Evolutionary conservation across 805 yeast genomes (phyloP), one percentile per base, ranked within the genome.

Genomic region (Candida succiphila): DNA sequence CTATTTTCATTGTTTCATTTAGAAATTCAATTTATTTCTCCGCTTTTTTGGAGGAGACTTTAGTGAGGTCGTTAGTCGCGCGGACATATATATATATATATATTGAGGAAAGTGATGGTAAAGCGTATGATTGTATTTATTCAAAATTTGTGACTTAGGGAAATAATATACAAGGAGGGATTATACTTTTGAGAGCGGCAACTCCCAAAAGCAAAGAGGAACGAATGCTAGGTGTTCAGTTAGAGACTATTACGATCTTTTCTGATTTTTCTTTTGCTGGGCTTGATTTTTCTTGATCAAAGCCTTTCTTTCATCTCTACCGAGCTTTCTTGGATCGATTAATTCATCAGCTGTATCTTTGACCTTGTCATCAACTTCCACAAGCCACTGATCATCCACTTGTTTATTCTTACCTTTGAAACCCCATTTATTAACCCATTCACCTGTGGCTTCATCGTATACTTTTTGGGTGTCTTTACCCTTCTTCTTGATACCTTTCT

Each of bases 401-500:
- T 76, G 74, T 63, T 92, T 89, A 61, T 92, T 92, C 60, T 76
- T 75, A 51, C 97, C 97, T 44, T 82, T 79, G 65, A 81, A 89
- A 39, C 99, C 99, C 98, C 98, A 92, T 60, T 87, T 89, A 48
- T 94, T 89, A 40, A 81, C 95, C 98, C 98, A 92, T 60, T 87
- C 88, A 33, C 89, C 88, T 21, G 73, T 62, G 22, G 72, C 92
- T 58, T 92, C 97, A 58, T 92, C 95, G 48, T 64, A 92, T 1
- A 84, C 86, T 72, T 79, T 66, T 62, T 85, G 92, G 30, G 95
- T 96, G 20, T 83, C 78, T 56, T 80, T 87, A 39, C 83, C 84
- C 68, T 84, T 88, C 61, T 94, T 72, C 60, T 81, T 68, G 56
- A 92, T 92, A 51, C 97, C 97, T 64, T 92, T 92, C 70, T 75